Base-by-base conservation (phyloP, 768 basidiomycete genomes). In the Leccinellum albellum region DNA sequence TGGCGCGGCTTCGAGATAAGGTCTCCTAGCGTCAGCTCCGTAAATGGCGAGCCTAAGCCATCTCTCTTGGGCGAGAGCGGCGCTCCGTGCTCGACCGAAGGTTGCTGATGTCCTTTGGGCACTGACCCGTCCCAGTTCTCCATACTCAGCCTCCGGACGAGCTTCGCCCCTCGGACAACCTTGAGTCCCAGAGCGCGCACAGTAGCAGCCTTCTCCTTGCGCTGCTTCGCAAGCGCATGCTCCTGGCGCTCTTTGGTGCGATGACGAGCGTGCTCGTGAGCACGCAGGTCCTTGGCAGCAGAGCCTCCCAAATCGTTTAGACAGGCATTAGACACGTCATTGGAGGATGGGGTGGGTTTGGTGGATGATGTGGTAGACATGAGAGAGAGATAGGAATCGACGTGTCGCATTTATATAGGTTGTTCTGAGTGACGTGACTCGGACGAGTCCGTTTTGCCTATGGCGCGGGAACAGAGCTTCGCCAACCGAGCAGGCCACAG, bases 221-320 rank as follows among this genome's bases (percentile, higher is more conserved):
- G 70, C 55, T 70, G 61, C 70, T 60, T 70, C 9, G 63, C 58
- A 6, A 70, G 68, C 13, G 64, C 61, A 9, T 73, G 66, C 58
- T 68, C 72, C 50, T 53, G 72, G 26, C 70, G 69, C 55, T 71
- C 69, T 58, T 71, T 72, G 53, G 55, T 61, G 23, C 64, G 71
- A 31, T 71, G 71, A 55, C 73, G 71, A 8, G 71, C 71, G 29
- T 69, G 73, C 61, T 72, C 71, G 13, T 60, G 64, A 21, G 71
- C 73, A 15, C 71, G 71, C 37, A 64, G 64, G 51, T 74, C 71
- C 53, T 72, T 72, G 32, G 62, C 49, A 26, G 6, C 53, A 2
- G 51, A 10, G 26, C 57, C 58, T 12, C 40, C 40, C 40, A 42
- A 21, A 51, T 63, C 67, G 40, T 62, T 63, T 50, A 66, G 20